A percentile compares a stretch with the other conserved stretches of the same genome.
phyloP scores from a whole-genome alignment of 1,284 basidiomycete species.

The Mycena citricolor region DNA sequence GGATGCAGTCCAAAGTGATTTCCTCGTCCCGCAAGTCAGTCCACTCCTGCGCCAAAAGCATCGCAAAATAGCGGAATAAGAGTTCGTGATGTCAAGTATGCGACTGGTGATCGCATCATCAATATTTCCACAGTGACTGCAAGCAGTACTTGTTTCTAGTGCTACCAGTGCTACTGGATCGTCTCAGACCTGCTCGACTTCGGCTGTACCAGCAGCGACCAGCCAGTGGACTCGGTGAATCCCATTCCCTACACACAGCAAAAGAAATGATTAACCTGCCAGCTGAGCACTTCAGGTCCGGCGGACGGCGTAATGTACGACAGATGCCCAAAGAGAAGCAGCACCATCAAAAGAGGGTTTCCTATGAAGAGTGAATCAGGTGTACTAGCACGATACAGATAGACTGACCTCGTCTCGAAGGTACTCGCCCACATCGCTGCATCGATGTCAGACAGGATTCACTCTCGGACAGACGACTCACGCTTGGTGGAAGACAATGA shows the following conservation, averaged over 20 bases:
- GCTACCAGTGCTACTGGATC: too few relatives aligned
- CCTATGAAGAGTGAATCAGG: conserved; percentile 39
- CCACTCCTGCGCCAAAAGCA: conserved; percentile 42
- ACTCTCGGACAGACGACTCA: conserved; percentile 41
- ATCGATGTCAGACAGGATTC: conserved; percentile 1
- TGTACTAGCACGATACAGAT: conserved; percentile 6
- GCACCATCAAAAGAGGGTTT: conserved; percentile 62
- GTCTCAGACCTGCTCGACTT: neutral
- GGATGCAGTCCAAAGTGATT: conserved; percentile 49
- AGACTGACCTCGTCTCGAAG: conserved; percentile 83
- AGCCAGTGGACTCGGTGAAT: conserved; percentile 1
- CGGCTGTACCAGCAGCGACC: neutral
- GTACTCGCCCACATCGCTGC: conserved; percentile 93
- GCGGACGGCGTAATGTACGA: conserved; percentile 26
- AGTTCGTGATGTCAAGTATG: too few relatives aligned
- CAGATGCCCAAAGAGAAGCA: conserved; percentile 23
- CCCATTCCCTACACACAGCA: conserved; percentile 22
- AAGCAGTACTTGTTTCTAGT: too few relatives aligned
- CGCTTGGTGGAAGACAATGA: conserved; percentile 99
- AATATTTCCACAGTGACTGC: too few relatives aligned
- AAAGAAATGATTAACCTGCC: conserved; percentile 28
- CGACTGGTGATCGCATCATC: too few relatives aligned
- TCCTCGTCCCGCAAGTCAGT: conserved; percentile 51
- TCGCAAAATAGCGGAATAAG: conserved; percentile 1
- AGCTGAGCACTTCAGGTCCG: conserved; percentile 43